Evolutionary conservation across 1,284 basidiomycete species (phyloP).

Genomic region (Cryptococcus hybrid): DNA sequence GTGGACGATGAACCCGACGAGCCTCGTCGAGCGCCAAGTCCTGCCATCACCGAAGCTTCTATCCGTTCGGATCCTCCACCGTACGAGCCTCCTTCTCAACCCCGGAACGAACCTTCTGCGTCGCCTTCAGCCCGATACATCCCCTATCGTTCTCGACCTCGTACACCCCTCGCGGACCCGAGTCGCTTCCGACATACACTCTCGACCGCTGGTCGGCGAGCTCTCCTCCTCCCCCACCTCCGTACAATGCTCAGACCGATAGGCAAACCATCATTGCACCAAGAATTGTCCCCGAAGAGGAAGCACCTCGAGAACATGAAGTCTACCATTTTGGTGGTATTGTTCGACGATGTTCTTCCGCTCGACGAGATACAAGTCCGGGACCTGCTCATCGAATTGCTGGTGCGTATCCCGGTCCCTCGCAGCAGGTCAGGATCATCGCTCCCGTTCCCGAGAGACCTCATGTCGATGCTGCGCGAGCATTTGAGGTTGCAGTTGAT

Average conservation of each 20-base stretch:
- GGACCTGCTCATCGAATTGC: constrained; percentile 7
- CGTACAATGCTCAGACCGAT: constrained; percentile 41
- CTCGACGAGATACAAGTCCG: neutral
- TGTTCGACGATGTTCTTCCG: too few relatives aligned
- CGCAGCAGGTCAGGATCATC: neutral
- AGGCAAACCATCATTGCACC: constrained; percentile 25
- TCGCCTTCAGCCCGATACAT: constrained; percentile 1
- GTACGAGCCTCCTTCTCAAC: constrained; percentile 9
- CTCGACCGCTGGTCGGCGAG: constrained; percentile 11
- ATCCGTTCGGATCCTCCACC: constrained; percentile 15
- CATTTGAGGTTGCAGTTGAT: constrained; percentile 21
- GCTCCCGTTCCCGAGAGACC: constrained; percentile 5
- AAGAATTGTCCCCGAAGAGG: constrained; percentile 15
- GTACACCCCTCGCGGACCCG: neutral
- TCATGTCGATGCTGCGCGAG: constrained; percentile 6
- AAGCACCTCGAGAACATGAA: neutral
- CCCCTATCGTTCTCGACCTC: neutral
- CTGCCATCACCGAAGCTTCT: constrained; percentile 7
- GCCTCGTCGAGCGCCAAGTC: constrained; percentile 2
- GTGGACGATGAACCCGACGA: neutral
- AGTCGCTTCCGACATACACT: constrained; percentile 8
- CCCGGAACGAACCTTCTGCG: neutral
- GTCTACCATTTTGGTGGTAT: neutral
- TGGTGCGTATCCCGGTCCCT: constrained; percentile 14
- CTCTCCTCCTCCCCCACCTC: constrained; percentile 32